These are phyloP conservation scores for Acidomyces sp. DNA, from an alignment of 495 filamentous ascomycete genomes.

Conservation along the genomic window DNA sequence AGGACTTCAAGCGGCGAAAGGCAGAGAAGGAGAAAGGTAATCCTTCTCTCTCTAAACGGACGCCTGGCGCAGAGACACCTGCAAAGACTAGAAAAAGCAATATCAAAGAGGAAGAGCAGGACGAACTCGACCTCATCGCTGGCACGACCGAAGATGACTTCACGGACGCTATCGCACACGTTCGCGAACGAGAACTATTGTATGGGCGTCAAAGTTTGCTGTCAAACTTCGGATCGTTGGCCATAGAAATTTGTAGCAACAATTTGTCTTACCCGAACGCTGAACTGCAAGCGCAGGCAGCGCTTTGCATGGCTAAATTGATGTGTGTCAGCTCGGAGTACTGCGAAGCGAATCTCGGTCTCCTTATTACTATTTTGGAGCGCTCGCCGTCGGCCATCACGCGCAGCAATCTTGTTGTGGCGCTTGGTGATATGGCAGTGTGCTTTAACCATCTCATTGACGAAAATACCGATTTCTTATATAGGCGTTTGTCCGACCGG, in stretches of 20 bases:
- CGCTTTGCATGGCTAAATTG: constrained; percentile 91
- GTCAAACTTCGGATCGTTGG: constrained; percentile 78
- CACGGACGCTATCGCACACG: constrained; percentile 86
- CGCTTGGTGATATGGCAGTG: constrained; percentile 95
- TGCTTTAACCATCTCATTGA: constrained; percentile 99
- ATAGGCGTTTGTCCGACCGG: constrained; percentile 76
- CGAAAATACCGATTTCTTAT: constrained; percentile 97
- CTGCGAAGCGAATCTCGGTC: constrained; percentile 82
- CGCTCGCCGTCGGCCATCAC: constrained; percentile 79
- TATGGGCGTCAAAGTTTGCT: constrained; percentile 78
- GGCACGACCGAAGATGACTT: constrained; percentile 98
- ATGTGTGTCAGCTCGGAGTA: constrained; percentile 81
- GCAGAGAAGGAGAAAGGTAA: constrained; percentile 72
- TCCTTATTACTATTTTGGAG: constrained; percentile 97
- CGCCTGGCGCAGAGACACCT: constrained; percentile 31
- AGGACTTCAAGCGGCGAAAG: constrained; percentile 94
- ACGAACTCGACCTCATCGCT: constrained; percentile 91
- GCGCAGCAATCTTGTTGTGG: constrained; percentile 89
- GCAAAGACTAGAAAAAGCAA: constrained; percentile 37
- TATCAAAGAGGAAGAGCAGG: constrained; percentile 34
- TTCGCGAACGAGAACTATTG: constrained; percentile 85
- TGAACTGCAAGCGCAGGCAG: constrained; percentile 80
- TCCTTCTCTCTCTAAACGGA: constrained; percentile 34
- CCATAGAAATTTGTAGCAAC: constrained; percentile 84
- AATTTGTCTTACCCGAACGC: constrained; percentile 80